Conservation (phyloP, 2,329 filamentous ascomycete species). For the Arthrobotrys pseudoclavata region DNA sequence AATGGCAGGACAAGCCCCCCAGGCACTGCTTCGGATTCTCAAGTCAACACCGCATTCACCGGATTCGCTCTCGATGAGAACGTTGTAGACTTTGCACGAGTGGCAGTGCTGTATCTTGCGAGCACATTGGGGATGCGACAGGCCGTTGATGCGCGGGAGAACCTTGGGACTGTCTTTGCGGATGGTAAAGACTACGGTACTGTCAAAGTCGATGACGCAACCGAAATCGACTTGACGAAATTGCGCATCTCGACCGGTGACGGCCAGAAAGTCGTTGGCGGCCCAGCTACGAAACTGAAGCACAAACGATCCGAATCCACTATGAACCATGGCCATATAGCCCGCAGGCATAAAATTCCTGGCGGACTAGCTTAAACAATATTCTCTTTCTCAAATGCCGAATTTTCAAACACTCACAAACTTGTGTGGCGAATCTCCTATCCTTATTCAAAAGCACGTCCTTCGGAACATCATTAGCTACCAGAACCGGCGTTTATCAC, state of each 20-base stretch:
- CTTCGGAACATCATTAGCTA: constrained; percentile 25
- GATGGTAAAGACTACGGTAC: constrained; percentile 45
- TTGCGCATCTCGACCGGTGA: constrained; percentile 36
- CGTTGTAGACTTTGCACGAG: constrained; percentile 75
- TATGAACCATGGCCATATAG: constrained; percentile 3
- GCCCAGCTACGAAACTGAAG: constrained; percentile 15
- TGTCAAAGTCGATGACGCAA: constrained; percentile 20
- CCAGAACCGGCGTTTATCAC: constrained; percentile 13
- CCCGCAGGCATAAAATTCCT: constrained; percentile 34
- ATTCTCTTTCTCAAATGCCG: background rate
- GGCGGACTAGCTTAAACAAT: constrained; percentile 12
- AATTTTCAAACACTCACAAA: background rate
- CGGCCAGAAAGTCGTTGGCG: constrained; percentile 38
- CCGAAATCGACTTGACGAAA: constrained; percentile 44
- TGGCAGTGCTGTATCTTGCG: constrained; percentile 74
- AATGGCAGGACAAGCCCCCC: constrained; percentile 68
- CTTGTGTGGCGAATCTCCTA: constrained; percentile 10
- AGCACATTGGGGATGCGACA: constrained; percentile 65
- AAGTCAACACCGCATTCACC: constrained; percentile 57
- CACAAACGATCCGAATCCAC: background rate
- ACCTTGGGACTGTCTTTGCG: constrained; percentile 40
- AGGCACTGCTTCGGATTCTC: constrained; percentile 49
- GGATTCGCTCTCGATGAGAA: constrained; percentile 69
- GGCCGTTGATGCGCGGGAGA: constrained; percentile 45
- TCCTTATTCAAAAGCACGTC: constrained; percentile 17